Evolutionary conservation across 2,329 filamentous ascomycete species (phyloP).

Genomic region (Fusarium cicatricum): DNA sequence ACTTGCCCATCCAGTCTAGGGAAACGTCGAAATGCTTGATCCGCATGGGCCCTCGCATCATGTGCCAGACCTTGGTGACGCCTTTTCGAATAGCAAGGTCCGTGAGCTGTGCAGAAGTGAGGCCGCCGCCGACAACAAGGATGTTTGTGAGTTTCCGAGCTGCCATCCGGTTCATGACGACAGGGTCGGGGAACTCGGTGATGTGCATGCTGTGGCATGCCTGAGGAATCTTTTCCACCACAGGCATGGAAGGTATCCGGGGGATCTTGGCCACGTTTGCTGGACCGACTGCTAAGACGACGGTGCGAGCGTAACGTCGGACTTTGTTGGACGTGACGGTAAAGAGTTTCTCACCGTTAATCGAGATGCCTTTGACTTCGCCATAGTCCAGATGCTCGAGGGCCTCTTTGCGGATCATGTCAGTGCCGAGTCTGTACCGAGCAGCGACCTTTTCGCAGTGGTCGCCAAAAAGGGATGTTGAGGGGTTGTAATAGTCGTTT

Average conservation of each 20-base stretch:
- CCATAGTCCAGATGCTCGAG: slow-evolving; percentile 70
- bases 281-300: slow-evolving; percentile 76
- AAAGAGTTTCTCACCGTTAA: slow-evolving; percentile 66
- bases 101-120: slow-evolving; percentile 78
- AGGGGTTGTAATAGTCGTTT: slow-evolving; percentile 75
- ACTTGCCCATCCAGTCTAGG: slow-evolving; percentile 83
- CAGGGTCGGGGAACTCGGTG: slow-evolving; percentile 61
- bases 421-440: slow-evolving; percentile 57
- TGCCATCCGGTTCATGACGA: slow-evolving; percentile 62
- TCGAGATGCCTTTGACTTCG: slow-evolving; percentile 53
- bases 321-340: slow-evolving; percentile 65
- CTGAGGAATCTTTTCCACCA: slow-evolving; percentile 46
- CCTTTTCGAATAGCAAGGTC: slow-evolving; percentile 72
- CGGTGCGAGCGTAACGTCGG: slow-evolving; percentile 64
- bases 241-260: slow-evolving; percentile 46
- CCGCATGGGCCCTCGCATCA: slow-evolving; percentile 68
- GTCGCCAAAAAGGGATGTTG: slow-evolving; percentile 66
- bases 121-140: slow-evolving; percentile 76
- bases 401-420: slow-evolving; percentile 67
- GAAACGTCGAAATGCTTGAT: slow-evolving; percentile 83
- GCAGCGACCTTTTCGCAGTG: slow-evolving; percentile 66
- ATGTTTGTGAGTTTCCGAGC: slow-evolving; percentile 64
- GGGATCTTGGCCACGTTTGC: slow-evolving; percentile 66
- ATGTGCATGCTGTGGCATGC: slow-evolving; percentile 73
- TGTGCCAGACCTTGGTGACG: slow-evolving; percentile 72